These are phyloP conservation scores for Kurtzmaniella quercitrusa DNA, from an alignment of 1,139 yeast genomes.

Conservation along the genomic window DNA sequence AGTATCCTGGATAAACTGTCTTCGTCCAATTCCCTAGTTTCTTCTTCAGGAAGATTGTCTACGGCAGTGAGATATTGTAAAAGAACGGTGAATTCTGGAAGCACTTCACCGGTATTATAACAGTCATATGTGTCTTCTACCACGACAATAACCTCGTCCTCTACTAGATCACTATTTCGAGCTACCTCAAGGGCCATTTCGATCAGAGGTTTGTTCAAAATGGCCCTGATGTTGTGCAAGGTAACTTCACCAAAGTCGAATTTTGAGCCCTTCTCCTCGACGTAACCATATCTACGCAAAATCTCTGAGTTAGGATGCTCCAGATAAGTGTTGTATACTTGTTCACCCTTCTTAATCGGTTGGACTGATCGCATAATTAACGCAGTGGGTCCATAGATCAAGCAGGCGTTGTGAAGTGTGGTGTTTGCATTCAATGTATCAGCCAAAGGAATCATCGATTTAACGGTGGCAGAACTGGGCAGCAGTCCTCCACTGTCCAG, in stretches of 20 bases:
- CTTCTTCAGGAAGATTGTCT: slow-evolving; percentile 26
- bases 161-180: slow-evolving; percentile 14
- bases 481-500: slow-evolving; percentile 13
- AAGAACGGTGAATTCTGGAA: slow-evolving; percentile 52
- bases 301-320: slow-evolving; percentile 88
- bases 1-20: slow-evolving; percentile 38
- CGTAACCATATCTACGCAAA: slow-evolving; percentile 86
- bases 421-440: slow-evolving; percentile 89
- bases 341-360: slow-evolving; percentile 59
- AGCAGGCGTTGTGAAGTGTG: slow-evolving; percentile 67
- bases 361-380: slow-evolving; percentile 71
- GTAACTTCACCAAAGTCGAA: slow-evolving; percentile 81
- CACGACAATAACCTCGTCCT: slow-evolving; percentile 39
- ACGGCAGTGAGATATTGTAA: slow-evolving; percentile 45
- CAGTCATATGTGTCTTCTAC: slow-evolving; percentile 59
- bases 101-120: slow-evolving; percentile 51
- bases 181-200: slow-evolving; percentile 28
- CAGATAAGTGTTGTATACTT: slow-evolving; percentile 84
- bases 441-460: slow-evolving; percentile 92
- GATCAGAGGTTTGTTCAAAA: slow-evolving; percentile 23
- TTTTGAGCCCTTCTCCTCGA: slow-evolving; percentile 69
- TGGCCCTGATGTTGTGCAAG: slow-evolving; percentile 31
- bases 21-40: slow-evolving; percentile 13
- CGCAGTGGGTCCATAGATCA: slow-evolving; percentile 41
- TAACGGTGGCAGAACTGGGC: slow-evolving; percentile 28